Evolutionary conservation across 2,329 filamentous ascomycete genomes (phyloP).

Genomic region (Coleophoma eucalyptorum): DNA sequence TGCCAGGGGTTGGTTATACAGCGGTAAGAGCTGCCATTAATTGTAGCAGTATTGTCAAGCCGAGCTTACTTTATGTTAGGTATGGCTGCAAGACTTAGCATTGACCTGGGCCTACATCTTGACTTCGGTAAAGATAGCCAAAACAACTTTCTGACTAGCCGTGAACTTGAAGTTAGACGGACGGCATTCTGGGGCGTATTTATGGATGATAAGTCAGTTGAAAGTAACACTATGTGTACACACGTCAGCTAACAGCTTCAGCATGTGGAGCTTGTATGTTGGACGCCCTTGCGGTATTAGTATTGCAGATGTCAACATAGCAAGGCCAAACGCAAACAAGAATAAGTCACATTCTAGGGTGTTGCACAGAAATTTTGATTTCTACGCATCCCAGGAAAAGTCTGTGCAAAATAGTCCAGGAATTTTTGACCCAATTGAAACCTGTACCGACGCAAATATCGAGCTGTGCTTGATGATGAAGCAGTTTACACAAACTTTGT

Average conservation of each 20-base stretch:
- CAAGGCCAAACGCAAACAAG: not conserved
- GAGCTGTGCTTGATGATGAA: conserved; percentile 8
- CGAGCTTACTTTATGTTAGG: conserved; percentile 2
- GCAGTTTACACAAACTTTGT: conserved; percentile 7
- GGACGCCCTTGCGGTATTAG: conserved; percentile 6
- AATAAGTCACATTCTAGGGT: not conserved
- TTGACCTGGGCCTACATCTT: conserved; percentile 9
- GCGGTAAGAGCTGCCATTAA: conserved; percentile 24
- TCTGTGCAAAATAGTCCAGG: not conserved
- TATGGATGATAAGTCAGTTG: conserved; percentile 5
- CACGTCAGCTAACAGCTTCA: not conserved
- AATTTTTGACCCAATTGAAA: conserved; percentile 3
- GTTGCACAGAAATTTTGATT: not conserved
- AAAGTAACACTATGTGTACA: not conserved
- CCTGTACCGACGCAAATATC: conserved; percentile 6
- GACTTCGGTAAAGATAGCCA: not conserved
- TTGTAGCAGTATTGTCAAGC: not conserved
- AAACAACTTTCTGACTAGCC: not conserved
- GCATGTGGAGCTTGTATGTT: conserved; percentile 8
- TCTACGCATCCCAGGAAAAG: not conserved
- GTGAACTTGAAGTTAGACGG: conserved; percentile 5
- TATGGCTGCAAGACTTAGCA: conserved; percentile 7
- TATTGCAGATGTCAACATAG: conserved; percentile 5
- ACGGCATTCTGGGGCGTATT: conserved; percentile 8
- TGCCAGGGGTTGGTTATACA: conserved; percentile 42